Evolutionary conservation across 441 rosid species (phyloP), one percentile per base, ranked within the genome.

Genomic region (Pelargonium fulgidum): DNA sequence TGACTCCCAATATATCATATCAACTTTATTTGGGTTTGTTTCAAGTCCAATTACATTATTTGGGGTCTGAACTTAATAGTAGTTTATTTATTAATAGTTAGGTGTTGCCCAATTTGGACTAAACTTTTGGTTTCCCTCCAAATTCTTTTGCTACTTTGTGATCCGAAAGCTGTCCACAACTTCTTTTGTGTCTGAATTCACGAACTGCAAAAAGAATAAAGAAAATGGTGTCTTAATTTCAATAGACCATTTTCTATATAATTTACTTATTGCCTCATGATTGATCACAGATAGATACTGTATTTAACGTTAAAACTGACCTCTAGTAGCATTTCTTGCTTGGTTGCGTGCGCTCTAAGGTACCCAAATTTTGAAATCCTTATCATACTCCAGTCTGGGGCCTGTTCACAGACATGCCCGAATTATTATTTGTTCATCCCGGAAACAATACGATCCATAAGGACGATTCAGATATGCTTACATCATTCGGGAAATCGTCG

Each of bases 301-400:
- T n/a, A n/a, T n/a, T n/a, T n/a, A n/a, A n/a, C n/a, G n/a, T n/a
- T 7, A 13, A 2, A 14, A 36, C 79, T 64, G 44, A 88, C 89
- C 91, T 88, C 85, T 19, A 85, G 39, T 19, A 33, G 71, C 2
- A 88, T 62, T 36, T 82, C 85, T 33, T 71, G 62, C 72, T 26
- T 75, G 64, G 83, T 81, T 3, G 86, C 88, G 56, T 83, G 83
- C 13, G 75, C 87, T 78, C 83, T 73, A 16, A 81, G 65, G 68
- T 79, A 83, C 1, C 91, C 93, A 61, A 69, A 86, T 67, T 82
- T 48, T 1, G 77, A 65, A 24, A 86, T 71, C 85, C 89, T 85
- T 17, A 62, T 41, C 75, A 86, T 72, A 73, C 90, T 88, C 89
- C 90, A 88, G 0, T 24, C 65, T 0, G 26, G 39, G 16, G 70